Evolutionary conservation across 2,329 filamentous ascomycete genomes (phyloP).

Genomic region (Aspergillus latus): DNA sequence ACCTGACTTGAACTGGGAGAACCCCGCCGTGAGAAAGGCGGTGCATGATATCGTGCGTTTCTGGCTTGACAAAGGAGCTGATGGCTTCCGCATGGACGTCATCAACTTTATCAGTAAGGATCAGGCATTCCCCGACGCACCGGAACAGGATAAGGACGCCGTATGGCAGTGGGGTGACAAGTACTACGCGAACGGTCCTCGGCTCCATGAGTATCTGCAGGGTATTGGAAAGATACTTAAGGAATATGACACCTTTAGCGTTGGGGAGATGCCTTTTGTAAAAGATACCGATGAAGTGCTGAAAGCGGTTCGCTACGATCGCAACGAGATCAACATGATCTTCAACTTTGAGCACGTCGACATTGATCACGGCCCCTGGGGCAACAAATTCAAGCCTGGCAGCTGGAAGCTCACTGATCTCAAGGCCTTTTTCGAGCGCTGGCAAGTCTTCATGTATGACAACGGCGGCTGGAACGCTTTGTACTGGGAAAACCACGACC

Average conservation of each 20-base stretch:
- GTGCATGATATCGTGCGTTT: slow-evolving; percentile 74
- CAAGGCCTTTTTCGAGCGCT: slow-evolving; percentile 56
- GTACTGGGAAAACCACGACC: slow-evolving; percentile 67
- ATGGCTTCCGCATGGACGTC: slow-evolving; percentile 73
- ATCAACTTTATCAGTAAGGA: slow-evolving; percentile 72
- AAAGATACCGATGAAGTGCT: slow-evolving; percentile 52
- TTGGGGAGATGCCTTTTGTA: slow-evolving; percentile 61
- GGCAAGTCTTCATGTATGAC: slow-evolving; percentile 60
- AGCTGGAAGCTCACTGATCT: slow-evolving; percentile 53
- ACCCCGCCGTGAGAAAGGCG: slow-evolving; percentile 63
- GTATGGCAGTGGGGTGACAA: slow-evolving; percentile 37
- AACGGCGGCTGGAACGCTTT: slow-evolving; percentile 65
- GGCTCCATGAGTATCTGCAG: slow-evolving; percentile 58
- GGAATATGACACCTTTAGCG: slow-evolving; percentile 59
- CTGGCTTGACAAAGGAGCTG: slow-evolving; percentile 73
- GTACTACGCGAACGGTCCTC: slow-evolving; percentile 57
- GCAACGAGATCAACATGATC: slow-evolving; percentile 67
- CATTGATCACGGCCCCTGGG: slow-evolving; percentile 51
- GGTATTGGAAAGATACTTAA: slow-evolving; percentile 55
- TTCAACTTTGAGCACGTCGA: slow-evolving; percentile 71
- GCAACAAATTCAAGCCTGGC: slow-evolving; percentile 51
- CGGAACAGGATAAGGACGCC: slow-evolving; percentile 26
- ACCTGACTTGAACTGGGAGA: slow-evolving; percentile 86
- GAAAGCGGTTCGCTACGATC: slow-evolving; percentile 55
- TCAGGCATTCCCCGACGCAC: slow-evolving; percentile 52